These are phyloP conservation scores for Schizochytrium sp. DNA, from an alignment of 108 stramenopile species.

Conservation along the genomic window DNA sequence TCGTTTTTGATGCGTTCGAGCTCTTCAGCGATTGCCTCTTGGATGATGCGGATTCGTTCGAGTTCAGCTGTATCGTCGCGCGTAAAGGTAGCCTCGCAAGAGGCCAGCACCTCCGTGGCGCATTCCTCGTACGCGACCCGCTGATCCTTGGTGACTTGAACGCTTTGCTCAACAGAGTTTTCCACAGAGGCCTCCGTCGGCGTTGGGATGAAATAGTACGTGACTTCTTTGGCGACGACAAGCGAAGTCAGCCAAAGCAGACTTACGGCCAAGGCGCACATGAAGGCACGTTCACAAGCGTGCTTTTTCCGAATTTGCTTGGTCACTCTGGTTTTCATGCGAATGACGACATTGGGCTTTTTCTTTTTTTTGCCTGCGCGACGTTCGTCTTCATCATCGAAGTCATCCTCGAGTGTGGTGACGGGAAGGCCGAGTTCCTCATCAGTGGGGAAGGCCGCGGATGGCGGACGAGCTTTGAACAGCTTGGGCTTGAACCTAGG, in stretches of 20 bases:
- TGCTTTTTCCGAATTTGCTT: constrained; percentile 5
- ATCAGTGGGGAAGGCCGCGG: too few species aligned
- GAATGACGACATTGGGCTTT: background rate
- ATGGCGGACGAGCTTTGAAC: too few species aligned
- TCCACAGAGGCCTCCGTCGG: background rate
- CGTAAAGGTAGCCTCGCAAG: background rate
- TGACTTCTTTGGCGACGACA: background rate
- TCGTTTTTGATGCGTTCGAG: background rate
- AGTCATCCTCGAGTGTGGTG: too few species aligned
- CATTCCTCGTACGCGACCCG: background rate
- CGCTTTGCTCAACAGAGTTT: background rate
- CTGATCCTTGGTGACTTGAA: background rate
- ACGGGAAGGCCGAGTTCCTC: too few species aligned
- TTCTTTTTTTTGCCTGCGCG: too few species aligned
- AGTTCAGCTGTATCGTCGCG: background rate
- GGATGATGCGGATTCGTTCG: background rate
- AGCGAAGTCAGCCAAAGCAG: background rate
- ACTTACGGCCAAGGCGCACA: constrained; percentile 14
- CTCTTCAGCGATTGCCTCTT: background rate
- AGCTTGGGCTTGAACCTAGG: too few species aligned
- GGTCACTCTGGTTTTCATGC: background rate
- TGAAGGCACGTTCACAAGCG: background rate
- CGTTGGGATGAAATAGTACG: background rate
- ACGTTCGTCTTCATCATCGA: too few species aligned
- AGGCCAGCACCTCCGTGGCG: background rate